Conservation (phyloP, 352 stramenopile species). For the Halophytophthora polymorphica region DNA sequence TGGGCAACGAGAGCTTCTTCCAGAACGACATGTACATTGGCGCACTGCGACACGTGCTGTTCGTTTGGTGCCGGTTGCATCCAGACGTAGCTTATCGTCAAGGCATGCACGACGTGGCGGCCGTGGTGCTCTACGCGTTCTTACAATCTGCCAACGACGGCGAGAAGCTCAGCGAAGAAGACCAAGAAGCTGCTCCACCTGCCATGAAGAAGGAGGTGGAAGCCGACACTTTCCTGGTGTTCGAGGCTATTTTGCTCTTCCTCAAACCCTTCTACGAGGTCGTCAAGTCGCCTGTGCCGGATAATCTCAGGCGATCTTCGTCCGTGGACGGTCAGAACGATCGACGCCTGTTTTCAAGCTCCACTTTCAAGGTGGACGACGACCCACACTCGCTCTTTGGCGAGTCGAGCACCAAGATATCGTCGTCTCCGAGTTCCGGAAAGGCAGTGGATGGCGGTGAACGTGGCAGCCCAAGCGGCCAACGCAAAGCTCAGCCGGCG, state of each 20-base stretch:
- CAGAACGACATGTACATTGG: slow-evolving; percentile 62
- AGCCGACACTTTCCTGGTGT: slow-evolving; percentile 68
- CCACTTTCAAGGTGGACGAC: slow-evolving; percentile 14
- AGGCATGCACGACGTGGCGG: slow-evolving; percentile 82
- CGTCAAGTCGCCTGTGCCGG: slow-evolving; percentile 30
- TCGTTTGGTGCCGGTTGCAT: slow-evolving; percentile 81
- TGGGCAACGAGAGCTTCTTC: slow-evolving; percentile 74
- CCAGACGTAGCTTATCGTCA: slow-evolving; percentile 81
- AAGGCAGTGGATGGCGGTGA: too few relatives aligned
- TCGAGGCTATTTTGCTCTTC: slow-evolving; percentile 76
- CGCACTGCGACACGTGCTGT: slow-evolving; percentile 71
- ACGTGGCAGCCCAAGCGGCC: too few relatives aligned
- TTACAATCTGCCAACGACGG: slow-evolving; percentile 5
- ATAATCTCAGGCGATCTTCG: slow-evolving; percentile 2
- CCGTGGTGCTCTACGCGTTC: slow-evolving; percentile 76
- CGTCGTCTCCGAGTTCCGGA: neutral
- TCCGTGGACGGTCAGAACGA: neutral
- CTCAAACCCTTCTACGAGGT: slow-evolving; percentile 79
- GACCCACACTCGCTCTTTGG: slow-evolving; percentile 27
- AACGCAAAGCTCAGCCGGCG: slow-evolving; percentile 20
- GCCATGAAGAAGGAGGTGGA: slow-evolving; percentile 27
- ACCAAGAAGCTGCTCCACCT: slow-evolving; percentile 21
- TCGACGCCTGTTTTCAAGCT: slow-evolving; percentile 20
- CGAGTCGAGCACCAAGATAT: slow-evolving; percentile 15
- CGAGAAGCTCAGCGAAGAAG: slow-evolving; percentile 9